Base-by-base conservation (phyloP, 2,329 filamentous ascomycete genomes). In the Lasiodiplodia hormozganensis region DNA sequence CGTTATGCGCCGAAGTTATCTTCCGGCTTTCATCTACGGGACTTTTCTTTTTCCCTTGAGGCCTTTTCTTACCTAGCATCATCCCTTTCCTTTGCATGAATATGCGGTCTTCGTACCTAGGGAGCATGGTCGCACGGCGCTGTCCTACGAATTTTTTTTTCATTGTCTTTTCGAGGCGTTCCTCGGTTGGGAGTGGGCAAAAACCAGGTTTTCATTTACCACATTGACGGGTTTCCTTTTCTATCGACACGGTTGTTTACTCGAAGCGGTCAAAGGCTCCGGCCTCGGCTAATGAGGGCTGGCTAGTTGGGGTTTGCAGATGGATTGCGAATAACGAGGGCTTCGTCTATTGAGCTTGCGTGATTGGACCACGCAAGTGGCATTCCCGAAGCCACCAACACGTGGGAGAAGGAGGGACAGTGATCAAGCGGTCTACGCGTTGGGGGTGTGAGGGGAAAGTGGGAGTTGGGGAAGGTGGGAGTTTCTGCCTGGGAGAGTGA, bases 91-190 rank as follows among this genome's bases (percentile, higher is more conserved):
- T 40, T 60, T 31, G 58, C 58, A 51, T 62, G 21, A 43, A 62
- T 23, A 25, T 52, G 31, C 47, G 10, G 31, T 34, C 3, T n/a
- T 18, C n/a, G 18, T 28, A 18, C 6, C 25, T 16, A 25, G 10
- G n/a, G 23, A 36, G 60, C 60, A 64, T 53, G 18, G 60, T 52
- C 28, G 47, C 60, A 40, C 47, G 60, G 60, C 60, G 60, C 52
- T 64, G 16, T 12, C n/a, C 38, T 60, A 43, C 23, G 8, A 36
- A 14, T 16, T 18, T 53, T 53, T n/a, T 28, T 28, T 28, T 28
- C 14, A 12, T 14, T 47, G 2, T 47, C 18, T 28, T 18, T 28
- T 25, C 23, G n/a, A 21, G 43, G 40, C 43, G 43, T 47, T n/a
- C 18, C 10, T 47, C 18, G 43, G 43, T 47, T 21, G 43, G 43